Conservation (phyloP, 2,329 filamentous ascomycete genomes). For the Claviceps quebecensis region DNA sequence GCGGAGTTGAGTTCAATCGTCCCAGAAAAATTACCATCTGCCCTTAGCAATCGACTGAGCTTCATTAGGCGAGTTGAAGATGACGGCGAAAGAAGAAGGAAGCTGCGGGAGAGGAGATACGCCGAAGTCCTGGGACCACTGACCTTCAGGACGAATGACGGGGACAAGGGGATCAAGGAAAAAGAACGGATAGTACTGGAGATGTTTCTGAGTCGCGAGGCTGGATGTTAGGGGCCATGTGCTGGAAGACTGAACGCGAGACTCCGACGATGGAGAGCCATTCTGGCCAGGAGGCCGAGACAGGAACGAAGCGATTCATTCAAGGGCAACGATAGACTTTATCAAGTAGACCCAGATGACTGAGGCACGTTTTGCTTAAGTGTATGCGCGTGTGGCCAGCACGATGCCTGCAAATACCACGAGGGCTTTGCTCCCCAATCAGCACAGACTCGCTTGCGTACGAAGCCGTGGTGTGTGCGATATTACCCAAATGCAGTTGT, state of each 20-base stretch:
- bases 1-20: constrained; percentile 31
- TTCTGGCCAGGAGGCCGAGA: not conserved
- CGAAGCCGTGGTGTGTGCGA: not conserved
- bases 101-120: constrained; percentile 45
- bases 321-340: not conserved
- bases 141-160: constrained; percentile 41
- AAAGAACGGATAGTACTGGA: constrained; percentile 54
- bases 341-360: not conserved
- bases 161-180: constrained; percentile 48
- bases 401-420: not conserved
- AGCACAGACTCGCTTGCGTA: not conserved
- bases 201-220: constrained; percentile 39
- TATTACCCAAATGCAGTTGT: not conserved
- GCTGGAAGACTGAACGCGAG: not conserved
- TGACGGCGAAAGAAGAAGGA: constrained; percentile 28
- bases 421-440: not conserved
- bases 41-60: constrained; percentile 31
- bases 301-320: not conserved
- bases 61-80: constrained; percentile 22
- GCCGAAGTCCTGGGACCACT: constrained; percentile 51
- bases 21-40: constrained; percentile 14
- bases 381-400: not conserved
- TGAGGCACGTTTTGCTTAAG: too few species aligned
- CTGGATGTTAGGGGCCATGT: constrained; percentile 16
- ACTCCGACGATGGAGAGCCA: not conserved